Base-by-base conservation (phyloP, 352 stramenopile genomes). In the Globisporangium emineosum region DNA sequence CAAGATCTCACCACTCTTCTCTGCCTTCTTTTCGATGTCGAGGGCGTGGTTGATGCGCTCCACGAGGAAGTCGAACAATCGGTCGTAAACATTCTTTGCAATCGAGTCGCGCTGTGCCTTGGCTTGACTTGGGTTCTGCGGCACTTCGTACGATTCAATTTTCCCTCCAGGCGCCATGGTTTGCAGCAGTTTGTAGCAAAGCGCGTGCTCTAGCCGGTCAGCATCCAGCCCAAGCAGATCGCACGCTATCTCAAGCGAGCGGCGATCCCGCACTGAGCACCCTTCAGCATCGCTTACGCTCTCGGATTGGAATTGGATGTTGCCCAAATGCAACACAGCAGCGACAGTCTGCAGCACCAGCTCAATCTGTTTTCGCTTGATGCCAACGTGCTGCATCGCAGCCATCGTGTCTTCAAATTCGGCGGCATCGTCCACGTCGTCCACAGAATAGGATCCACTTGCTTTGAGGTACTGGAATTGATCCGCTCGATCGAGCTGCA, bases 61-160 rank as follows among this genome's bases (percentile, higher is more conserved):
- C 27, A 99, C 96, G 37, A 99, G 81, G 77, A 98, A 99, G 55
- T 98, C 79, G 76, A 99, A 99, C 13, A 99, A 67, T 40, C 88
- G 89, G 25, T 96, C 96, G 72, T 99, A 99, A 12, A 98, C 80
- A 47, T 96, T 83, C 81, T 99, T 99, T 7, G 96, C 96, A 42
- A 99, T 93, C 3, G 96, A 97, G 73, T 99, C 96, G 6, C 97
- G 84, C 65, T 96, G 96, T 55, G 97, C 90, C 7, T 77, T 72
- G 0, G 97, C 97, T 69, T 98, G 93, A 37, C 70, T 92, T 9
- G 73, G 68, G 65, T 95, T 95, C 64, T 95, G 87, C 15, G 87
- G 87, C 57, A 95, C 87, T 67, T 95, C 82, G 61, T 94, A 96
- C 58, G 79, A 91, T 61, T 96, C 88, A 53, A 96, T 77, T 58